phyloP scores from a whole-genome alignment of 495 filamentous ascomycete species.

The Aspergillus heteromorphus region DNA sequence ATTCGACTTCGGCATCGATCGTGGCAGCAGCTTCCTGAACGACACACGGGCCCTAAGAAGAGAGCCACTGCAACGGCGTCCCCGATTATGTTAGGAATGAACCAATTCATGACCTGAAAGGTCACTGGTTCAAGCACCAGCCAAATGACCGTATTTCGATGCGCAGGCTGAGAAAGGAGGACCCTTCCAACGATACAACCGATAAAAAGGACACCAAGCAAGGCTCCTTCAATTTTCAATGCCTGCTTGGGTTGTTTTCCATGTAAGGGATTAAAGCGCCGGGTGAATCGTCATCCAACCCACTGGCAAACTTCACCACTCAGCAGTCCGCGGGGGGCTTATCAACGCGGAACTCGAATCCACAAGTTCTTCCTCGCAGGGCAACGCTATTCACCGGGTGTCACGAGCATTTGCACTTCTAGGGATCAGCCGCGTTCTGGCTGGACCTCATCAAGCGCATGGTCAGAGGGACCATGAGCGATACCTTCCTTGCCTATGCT shows the following conservation, averaged over 20 bases:
- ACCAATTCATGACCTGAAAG: constrained; percentile 71
- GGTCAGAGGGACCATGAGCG: constrained; percentile 19
- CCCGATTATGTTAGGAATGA: constrained; percentile 65
- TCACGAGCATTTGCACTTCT: constrained; percentile 29
- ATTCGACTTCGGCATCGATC: constrained; percentile 58
- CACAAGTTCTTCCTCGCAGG: constrained; percentile 47
- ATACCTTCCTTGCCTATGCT: constrained; percentile 24
- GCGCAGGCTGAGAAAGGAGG: constrained; percentile 47
- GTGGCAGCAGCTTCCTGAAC: constrained; percentile 56
- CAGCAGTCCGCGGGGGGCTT: constrained; percentile 48
- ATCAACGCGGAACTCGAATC: constrained; percentile 46
- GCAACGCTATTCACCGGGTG: constrained; percentile 44
- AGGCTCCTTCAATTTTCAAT: constrained; percentile 54
- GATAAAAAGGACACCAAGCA: constrained; percentile 70
- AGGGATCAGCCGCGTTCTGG: constrained; percentile 10
- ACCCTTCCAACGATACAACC: constrained; percentile 58
- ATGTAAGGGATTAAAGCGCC: constrained; percentile 74
- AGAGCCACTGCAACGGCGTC: constrained; percentile 71
- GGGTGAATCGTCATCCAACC: constrained; percentile 58
- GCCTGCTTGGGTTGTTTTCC: constrained; percentile 51
- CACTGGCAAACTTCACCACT: constrained; percentile 51
- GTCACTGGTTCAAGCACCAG: constrained; percentile 54
- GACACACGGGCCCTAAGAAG: constrained; percentile 72
- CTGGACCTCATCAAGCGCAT: constrained; percentile 32
- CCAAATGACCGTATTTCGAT: constrained; percentile 54